Evolutionary conservation across 495 filamentous ascomycete species (phyloP).

Genomic region (Talaromyces wortmannii): DNA sequence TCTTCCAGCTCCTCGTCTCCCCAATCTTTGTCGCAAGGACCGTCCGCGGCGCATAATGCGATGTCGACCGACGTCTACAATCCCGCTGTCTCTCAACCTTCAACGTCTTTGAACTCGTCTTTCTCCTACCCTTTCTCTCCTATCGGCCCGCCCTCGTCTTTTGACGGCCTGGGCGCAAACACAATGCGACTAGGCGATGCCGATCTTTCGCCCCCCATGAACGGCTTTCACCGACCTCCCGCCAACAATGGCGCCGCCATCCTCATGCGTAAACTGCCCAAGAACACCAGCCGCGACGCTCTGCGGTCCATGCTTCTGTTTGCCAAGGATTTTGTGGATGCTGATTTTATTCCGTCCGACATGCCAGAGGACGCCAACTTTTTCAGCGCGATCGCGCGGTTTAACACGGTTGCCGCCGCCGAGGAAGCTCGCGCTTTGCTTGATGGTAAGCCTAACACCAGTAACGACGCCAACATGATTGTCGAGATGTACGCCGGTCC

Average conservation of each 20-base stretch:
- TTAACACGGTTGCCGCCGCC: slow-evolving; percentile 63
- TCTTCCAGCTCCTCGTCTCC: slow-evolving; percentile 41
- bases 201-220: slow-evolving; percentile 40
- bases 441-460: slow-evolving; percentile 71
- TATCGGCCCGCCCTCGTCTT: slow-evolving; percentile 32
- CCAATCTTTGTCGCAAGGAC: slow-evolving; percentile 30
- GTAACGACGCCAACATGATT: slow-evolving; percentile 69
- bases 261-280: slow-evolving; percentile 70
- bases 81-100: slow-evolving; percentile 31
- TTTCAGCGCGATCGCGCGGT: slow-evolving; percentile 67
- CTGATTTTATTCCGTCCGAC: slow-evolving; percentile 62
- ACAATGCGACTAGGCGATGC: slow-evolving; percentile 43
- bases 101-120: slow-evolving; percentile 28
- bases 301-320: slow-evolving; percentile 79
- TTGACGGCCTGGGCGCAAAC: slow-evolving; percentile 33
- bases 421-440: slow-evolving; percentile 70
- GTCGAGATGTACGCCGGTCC: slow-evolving; percentile 60
- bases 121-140: slow-evolving; percentile 40
- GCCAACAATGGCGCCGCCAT: slow-evolving; percentile 36
- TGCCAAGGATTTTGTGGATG: slow-evolving; percentile 71
- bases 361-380: slow-evolving; percentile 65
- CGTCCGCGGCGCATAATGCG: slow-evolving; percentile 43
- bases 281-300: slow-evolving; percentile 63
- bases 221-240: slow-evolving; percentile 29
- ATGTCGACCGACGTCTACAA: slow-evolving; percentile 46